Evolutionary conservation across 306 rosid genomes (phyloP).

Genomic region (apple (Malus domestica)): DNA sequence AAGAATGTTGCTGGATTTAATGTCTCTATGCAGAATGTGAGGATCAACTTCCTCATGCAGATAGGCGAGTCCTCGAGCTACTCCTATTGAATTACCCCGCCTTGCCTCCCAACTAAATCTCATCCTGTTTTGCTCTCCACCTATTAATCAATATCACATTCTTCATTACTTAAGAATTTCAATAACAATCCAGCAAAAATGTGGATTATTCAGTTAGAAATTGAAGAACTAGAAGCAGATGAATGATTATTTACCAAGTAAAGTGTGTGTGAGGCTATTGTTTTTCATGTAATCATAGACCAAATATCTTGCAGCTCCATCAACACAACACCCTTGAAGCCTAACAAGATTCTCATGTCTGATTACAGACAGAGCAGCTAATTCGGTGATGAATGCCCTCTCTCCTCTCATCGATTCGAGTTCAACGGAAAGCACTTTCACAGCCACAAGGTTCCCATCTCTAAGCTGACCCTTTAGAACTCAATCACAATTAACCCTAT

Average conservation of each 20-base stretch:
- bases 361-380: conserved; percentile 61
- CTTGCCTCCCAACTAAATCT: conserved; percentile 64
- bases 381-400: conserved; percentile 71
- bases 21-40: conserved; percentile 80
- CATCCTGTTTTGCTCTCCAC: conserved; percentile 48
- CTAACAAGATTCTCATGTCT: conserved; percentile 70
- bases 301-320: conserved; percentile 62
- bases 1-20: conserved; percentile 79
- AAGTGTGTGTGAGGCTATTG: conserved; percentile 59
- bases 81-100: conserved; percentile 49
- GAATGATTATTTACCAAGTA: conserved; percentile 44
- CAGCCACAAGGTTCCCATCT: conserved; percentile 62
- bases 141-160: conserved; percentile 33
- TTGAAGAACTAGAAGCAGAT: background rate
- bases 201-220: background rate
- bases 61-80: conserved; percentile 67
- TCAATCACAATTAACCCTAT: conserved; percentile 11
- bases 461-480: conserved; percentile 56
- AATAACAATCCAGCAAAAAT: background rate
- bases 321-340: conserved; percentile 77
- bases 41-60: conserved; percentile 72
- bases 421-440: conserved; percentile 72
- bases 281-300: conserved; percentile 90
- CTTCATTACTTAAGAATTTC: background rate
- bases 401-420: conserved; percentile 84